Base-by-base conservation (phyloP, 2,329 filamentous ascomycete species). In the Sclerotinia glacialis region DNA sequence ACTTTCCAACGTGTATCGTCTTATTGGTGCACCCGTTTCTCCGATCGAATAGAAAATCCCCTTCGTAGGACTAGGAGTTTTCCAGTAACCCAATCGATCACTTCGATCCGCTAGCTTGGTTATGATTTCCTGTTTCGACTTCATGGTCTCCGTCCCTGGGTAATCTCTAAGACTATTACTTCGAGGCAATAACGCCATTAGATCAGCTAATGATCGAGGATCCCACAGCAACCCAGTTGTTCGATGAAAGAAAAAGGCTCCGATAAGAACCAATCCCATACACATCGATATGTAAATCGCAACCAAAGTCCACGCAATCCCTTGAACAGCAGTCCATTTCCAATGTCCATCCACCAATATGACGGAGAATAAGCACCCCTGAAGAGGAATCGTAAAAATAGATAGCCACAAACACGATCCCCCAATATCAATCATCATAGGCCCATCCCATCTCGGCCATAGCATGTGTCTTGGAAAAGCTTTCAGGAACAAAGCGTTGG, bases 31-130 rank as follows among this genome's bases (percentile, higher is more conserved):
- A 52, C 86, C 83, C 62, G 84, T 82, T 68, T 88, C 85, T n/a
- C 91, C 92, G 66, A 96, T 85, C 2, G 87, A 87, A 75, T 96
- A 93, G 82, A 95, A 96, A 34, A 92, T 81, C 26, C 88, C 86
- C 26, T 81, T 82, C 11, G 78, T 75, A 5, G 85, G 83, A 65
- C 86, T 86, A 23, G 87, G 86, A 34, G 88, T 86, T 67, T 85
- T 86, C 92, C 93, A 97, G 78, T 96, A 96, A 8, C 93, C 92
- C n/a, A 97, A 83, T 54, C 90, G 84, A 72, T 94, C 88, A 70
- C 86, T 85, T 68, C 82, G 85, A 73, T 81, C 84, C 60, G 78
- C 80, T 53, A 85, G 82, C 69, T 82, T 81, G 37, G 81, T 78
- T 72, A 78, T 79, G 72, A 90, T 85, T 44, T 86, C 81, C 42